Percentiles rank a stretch among this genome's conserved stretches.
These are phyloP conservation scores for Phytophthora hybrid DNA, from an alignment of 352 stramenopile species.

Conservation along the genomic window DNA sequence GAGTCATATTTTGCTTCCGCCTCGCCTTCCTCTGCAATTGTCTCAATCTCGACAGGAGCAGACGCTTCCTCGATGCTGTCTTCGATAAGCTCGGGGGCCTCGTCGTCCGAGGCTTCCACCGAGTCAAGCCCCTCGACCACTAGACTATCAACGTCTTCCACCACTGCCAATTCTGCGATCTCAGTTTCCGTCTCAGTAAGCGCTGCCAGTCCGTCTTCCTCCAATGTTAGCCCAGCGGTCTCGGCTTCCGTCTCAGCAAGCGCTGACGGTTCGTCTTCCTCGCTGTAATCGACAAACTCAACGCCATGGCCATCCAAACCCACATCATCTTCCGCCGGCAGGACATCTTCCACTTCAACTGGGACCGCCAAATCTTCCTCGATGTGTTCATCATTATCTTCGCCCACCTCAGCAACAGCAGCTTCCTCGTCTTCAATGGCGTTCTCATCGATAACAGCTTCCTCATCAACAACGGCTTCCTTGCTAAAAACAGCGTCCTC, in stretches of 20 bases:
- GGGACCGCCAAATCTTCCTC: not conserved
- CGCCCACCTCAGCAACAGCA: not conserved
- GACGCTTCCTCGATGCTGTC: not conserved
- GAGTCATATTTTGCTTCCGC: not conserved
- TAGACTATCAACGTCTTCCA: no score
- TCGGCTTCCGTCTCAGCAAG: not conserved
- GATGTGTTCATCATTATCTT: not conserved
- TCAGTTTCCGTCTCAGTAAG: no score
- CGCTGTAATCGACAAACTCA: not conserved
- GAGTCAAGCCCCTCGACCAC: not conserved
- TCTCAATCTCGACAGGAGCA: conserved; percentile 5
- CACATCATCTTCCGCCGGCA: not conserved
- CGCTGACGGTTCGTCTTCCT: not conserved
- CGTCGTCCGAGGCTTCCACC: not conserved
- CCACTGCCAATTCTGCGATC: no score
- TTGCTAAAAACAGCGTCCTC: not conserved
- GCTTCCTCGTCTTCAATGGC: no score
- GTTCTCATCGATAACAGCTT: no score
- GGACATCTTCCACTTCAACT: not conserved
- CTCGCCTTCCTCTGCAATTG: not conserved
- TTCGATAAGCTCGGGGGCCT: not conserved
- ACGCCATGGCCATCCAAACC: not conserved
- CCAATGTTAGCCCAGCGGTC: not conserved
- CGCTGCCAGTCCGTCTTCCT: not conserved
- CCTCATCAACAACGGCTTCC: not conserved